Conservation (phyloP, 805 yeast species). For the Brettanomyces sp. region DNA sequence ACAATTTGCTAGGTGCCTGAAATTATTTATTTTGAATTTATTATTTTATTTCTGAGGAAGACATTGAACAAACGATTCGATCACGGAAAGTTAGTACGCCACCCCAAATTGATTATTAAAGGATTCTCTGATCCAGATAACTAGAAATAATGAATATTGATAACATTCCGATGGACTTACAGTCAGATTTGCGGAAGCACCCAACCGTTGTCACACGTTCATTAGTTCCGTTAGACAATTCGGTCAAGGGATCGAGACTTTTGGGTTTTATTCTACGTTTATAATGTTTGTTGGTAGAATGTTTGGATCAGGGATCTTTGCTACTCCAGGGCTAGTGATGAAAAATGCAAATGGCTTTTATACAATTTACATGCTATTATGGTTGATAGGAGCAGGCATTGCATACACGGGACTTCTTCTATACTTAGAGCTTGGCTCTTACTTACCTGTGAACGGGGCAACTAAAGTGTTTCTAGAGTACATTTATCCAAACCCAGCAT, state of each 20-base stretch:
- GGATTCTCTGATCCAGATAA: too few relatives aligned
- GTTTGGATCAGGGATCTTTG: constrained; percentile 72
- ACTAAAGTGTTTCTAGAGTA: constrained; percentile 64
- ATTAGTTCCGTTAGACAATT: constrained; percentile 1
- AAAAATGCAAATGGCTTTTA: constrained; percentile 63
- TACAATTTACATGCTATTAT: constrained; percentile 46
- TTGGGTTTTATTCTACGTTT: constrained; percentile 60
- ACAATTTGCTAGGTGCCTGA: too few relatives aligned
- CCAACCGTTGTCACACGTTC: neutral
- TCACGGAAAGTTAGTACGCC: too few relatives aligned
- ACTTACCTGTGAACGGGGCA: constrained; percentile 70
- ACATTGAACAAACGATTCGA: too few relatives aligned
- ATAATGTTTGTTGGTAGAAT: constrained; percentile 59
- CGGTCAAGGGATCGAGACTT: constrained; percentile 64
- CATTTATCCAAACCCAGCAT: constrained; percentile 51
- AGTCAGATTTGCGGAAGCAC: too few relatives aligned
- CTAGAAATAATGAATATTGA: too few relatives aligned
- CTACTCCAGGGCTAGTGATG: constrained; percentile 59
- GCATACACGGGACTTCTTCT: constrained; percentile 62
- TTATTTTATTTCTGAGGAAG: too few relatives aligned
- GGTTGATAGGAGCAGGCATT: constrained; percentile 53
- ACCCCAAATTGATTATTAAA: too few relatives aligned
- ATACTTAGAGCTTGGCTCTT: constrained; percentile 60
- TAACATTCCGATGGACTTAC: too few relatives aligned
- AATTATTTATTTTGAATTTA: too few relatives aligned